Evolutionary conservation across 2,329 filamentous ascomycete species (phyloP), one percentile per base, ranked within the genome.

Genomic region (Fusarium graminum): DNA sequence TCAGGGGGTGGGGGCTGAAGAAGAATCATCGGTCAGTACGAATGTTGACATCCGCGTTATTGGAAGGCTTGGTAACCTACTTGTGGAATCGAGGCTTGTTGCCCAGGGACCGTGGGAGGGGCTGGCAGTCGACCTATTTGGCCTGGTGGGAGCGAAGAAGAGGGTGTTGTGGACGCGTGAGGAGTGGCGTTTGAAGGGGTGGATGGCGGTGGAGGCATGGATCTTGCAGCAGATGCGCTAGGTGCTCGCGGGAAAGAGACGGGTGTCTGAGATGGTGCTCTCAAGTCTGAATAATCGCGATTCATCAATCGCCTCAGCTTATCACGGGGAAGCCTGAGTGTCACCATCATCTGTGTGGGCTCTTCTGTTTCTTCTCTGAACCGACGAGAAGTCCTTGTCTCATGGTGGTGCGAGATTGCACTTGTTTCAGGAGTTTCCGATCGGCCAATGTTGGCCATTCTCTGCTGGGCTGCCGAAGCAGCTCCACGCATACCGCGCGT

Each of bases 401-500:
- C 93, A 74, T 89, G 89, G 71, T 89, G 89, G 69, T 89, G 90
- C 68, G 81, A 65, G 28, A 77, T 74, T 34, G 85, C 81, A 53
- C 83, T 85, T 11, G 89, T 83, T 76, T 98, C 95, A 4, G 95
- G 95, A 0, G 95, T 98, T 75, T 94, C 92, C 30, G 94, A 97
- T 62, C 95, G 90, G 47, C 89, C 88, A 47, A 92, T 76, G 66
- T 92, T 90, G 34, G 90, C 90, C 88, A 98, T 94, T 55, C 94
- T 91, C 67, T 93, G 92, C 75, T 94, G 92, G 6, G 94, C 94
- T 41, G 90, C 91, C 26, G 89, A 90, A 16, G 94, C 94, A 16
- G 94, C 94, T 52, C 93, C 93, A 56, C 94, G 90, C 87, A 97
- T 93, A 46, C 91, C 91, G 75, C 94, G 87, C 10, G 93, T 97